These are phyloP conservation scores for Colletotrichum magnum DNA, from an alignment of 2,329 filamentous ascomycete genomes.

Conservation along the genomic window DNA sequence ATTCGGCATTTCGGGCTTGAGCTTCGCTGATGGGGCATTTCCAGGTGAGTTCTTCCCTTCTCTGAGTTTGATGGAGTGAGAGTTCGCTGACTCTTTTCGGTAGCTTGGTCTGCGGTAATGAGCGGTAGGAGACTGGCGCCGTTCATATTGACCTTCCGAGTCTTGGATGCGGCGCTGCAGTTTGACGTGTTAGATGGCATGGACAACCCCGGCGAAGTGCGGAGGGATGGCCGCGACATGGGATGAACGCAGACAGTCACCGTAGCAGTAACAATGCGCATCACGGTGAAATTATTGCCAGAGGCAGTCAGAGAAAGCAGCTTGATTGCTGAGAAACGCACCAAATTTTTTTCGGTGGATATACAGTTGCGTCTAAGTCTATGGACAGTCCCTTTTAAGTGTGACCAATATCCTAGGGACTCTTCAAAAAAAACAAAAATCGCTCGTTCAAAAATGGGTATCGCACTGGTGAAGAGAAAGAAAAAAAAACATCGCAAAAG, in stretches of 20 bases:
- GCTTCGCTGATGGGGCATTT: too few species aligned
- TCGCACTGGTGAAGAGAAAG: constrained; percentile 13
- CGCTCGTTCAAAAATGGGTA: constrained; percentile 13
- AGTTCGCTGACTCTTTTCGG: too few species aligned
- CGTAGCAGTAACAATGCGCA: neutral
- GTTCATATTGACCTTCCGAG: too few species aligned
- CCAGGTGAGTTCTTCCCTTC: too few species aligned
- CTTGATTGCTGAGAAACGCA: neutral
- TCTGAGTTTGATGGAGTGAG: too few species aligned
- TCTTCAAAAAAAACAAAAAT: neutral
- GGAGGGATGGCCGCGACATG: neutral
- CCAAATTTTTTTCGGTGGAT: neutral
- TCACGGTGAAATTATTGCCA: neutral
- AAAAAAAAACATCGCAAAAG: neutral
- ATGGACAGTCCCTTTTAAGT: neutral
- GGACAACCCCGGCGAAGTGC: neutral
- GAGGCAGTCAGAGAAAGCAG: neutral
- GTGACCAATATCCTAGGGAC: neutral
- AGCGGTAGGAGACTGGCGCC: too few species aligned
- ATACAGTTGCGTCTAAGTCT: neutral
- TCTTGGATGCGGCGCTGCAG: too few species aligned
- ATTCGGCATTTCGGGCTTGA: too few species aligned
- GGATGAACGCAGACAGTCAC: neutral
- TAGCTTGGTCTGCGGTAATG: too few species aligned
- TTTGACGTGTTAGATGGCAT: too few species aligned